phyloP scores from a whole-genome alignment of 1,284 basidiomycete genomes.

The Boletellus sp. region DNA sequence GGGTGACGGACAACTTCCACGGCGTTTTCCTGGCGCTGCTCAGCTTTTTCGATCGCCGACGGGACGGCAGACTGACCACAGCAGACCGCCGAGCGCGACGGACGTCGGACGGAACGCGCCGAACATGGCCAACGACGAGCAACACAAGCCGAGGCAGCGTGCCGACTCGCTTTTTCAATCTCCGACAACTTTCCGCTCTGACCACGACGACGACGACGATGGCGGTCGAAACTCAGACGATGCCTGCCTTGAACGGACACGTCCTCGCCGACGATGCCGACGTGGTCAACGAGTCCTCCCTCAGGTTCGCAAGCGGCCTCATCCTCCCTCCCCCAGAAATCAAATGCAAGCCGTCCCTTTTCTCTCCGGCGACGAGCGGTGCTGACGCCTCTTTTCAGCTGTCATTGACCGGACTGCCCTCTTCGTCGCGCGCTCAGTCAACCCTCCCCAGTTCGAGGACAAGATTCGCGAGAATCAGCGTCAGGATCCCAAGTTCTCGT shows the following conservation, averaged over 20 bases:
- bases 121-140: constrained; percentile 49
- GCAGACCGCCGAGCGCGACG: constrained; percentile 66
- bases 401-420: constrained; percentile 95
- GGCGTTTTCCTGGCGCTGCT: constrained; percentile 78
- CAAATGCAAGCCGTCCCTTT: constrained; percentile 59
- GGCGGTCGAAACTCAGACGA: constrained; percentile 40
- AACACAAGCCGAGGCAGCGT: constrained; percentile 18
- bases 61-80: constrained; percentile 54
- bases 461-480: constrained; percentile 94
- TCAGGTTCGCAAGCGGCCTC: constrained; percentile 75
- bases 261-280: constrained; percentile 39
- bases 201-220: constrained; percentile 28
- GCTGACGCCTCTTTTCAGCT: constrained; percentile 43
- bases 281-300: constrained; percentile 38
- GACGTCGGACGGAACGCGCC: constrained; percentile 72
- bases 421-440: constrained; percentile 89
- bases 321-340: constrained; percentile 93
- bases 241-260: constrained; percentile 37
- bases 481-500: constrained; percentile 94
- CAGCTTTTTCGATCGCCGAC: constrained; percentile 1
- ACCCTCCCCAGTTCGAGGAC: constrained; percentile 88
- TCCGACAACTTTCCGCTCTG: constrained; percentile 25
- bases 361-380: not conserved
- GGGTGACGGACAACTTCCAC: constrained; percentile 86
- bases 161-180: constrained; percentile 23